A percentile compares a stretch with the other conserved stretches of the same genome.
Conservation (phyloP, 1,284 basidiomycete species). For the Ceratobasidium sp. region DNA sequence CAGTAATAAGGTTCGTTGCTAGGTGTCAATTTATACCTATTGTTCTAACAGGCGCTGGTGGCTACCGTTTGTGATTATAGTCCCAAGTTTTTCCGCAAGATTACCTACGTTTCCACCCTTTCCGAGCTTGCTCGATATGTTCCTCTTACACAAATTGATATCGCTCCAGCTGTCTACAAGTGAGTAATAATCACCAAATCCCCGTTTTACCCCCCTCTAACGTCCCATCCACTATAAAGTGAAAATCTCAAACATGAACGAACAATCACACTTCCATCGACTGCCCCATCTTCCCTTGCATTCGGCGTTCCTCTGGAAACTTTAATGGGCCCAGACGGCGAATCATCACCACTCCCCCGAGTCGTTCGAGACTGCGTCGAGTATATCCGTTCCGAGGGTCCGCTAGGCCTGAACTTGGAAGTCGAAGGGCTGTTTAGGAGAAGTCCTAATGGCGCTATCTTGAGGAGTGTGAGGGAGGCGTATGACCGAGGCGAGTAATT, state of each 20-base stretch:
- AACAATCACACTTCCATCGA: constrained; percentile 72
- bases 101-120: constrained; percentile 78
- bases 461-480: constrained; percentile 80
- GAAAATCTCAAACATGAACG: constrained; percentile 80
- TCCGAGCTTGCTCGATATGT: constrained; percentile 79
- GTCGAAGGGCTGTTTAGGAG: constrained; percentile 85
- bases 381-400: constrained; percentile 71
- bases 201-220: background rate
- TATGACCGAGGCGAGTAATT: constrained; percentile 75
- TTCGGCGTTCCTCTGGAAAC: constrained; percentile 85
- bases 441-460: constrained; percentile 76
- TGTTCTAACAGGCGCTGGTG: background rate
- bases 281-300: constrained; percentile 66
- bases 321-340: constrained; percentile 83
- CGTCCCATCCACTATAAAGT: constrained; percentile 57
- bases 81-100: constrained; percentile 89
- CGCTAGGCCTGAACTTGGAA: constrained; percentile 60
- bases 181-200: constrained; percentile 59
- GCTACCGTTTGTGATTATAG: constrained; percentile 59
- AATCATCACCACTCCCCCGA: constrained; percentile 81
- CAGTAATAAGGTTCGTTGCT: constrained; percentile 76
- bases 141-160: constrained; percentile 86
- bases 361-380: constrained; percentile 82
- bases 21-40: background rate
- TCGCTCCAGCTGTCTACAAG: constrained; percentile 84